Base-by-base conservation (phyloP, 257 asterid species). In the Rehmannia glutinosa region DNA sequence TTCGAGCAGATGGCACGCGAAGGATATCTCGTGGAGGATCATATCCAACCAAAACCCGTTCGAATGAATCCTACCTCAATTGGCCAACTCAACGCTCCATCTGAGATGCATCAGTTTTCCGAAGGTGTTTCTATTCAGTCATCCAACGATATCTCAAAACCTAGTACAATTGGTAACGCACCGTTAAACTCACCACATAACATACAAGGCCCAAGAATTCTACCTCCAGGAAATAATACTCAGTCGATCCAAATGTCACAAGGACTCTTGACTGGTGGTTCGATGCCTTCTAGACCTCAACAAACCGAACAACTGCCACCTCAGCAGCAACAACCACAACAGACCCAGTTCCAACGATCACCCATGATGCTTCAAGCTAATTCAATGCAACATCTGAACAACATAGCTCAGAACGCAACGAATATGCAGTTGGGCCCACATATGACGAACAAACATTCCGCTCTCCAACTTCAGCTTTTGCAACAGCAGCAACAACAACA, bases 331-430 rank as follows among this genome's bases (percentile, higher is more conserved):
- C n/a, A n/a, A n/a, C n/a, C n/a, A n/a, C n/a, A n/a, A n/a, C n/a
- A n/a, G n/a, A n/a, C 87, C 33, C 96, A 86, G 75, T 86, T 85
- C 69, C 97, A 90, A 74, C 83, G 99, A 83, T 84, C 96, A 7
- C 69, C 86, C 7, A 66, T 86, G 81, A 80, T 87, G 95, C 84
- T 81, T 36, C 74, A 82, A 10, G 59, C 91, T 10, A 90, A 84
- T 80, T 81, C 87, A 61, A 76, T 84, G 82, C 78, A 85, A 27
- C 92, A 88, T 66, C 75, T 86, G 85, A 85, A 78, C 75, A 68
- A 80, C 25, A 66, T 78, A 20, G 86, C 87, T 62, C 97, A 84
- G 79, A 91, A 78, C 73, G 64, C 94, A 13, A 59, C 90, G 15
- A 86, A 75, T 57, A 77, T 82, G 81, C 96, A 86, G 69, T 41